Conservation (phyloP, 2,329 filamentous ascomycete species). For the Calonectria multiphialidica region DNA sequence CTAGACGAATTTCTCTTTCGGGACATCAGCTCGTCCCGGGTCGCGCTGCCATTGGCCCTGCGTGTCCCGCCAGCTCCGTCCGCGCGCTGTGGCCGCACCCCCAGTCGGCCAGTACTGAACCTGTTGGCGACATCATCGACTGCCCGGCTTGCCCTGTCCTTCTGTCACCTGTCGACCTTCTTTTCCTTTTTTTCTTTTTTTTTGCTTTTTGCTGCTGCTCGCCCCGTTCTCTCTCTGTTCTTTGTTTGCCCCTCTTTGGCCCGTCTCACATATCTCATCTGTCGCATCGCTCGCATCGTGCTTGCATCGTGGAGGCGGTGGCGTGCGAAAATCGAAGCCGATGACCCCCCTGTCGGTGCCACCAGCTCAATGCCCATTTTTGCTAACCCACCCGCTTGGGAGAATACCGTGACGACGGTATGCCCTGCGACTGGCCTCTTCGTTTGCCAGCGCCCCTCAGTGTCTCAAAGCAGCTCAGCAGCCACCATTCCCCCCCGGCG, state of each 20-base stretch:
- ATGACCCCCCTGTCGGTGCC: slow-evolving; percentile 31
- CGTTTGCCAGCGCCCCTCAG: background rate
- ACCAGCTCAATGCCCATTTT: slow-evolving; percentile 37
- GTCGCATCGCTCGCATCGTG: background rate
- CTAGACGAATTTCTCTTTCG: slow-evolving; percentile 44
- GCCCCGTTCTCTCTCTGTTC: background rate
- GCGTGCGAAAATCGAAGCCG: background rate
- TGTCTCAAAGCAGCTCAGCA: slow-evolving; percentile 5
- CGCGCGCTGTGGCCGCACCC: background rate
- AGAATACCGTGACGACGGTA: background rate
- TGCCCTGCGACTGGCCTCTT: background rate
- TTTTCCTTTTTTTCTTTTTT: background rate
- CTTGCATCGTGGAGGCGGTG: slow-evolving; percentile 3
- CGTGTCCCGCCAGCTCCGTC: slow-evolving; percentile 2
- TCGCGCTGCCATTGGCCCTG: slow-evolving; percentile 31
- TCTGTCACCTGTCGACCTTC: background rate
- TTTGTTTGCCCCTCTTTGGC: background rate
- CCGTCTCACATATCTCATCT: background rate
- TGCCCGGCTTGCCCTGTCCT: too few relatives aligned
- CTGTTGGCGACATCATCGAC: background rate
- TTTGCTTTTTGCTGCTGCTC: background rate
- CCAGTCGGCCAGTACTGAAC: background rate
- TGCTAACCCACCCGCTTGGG: background rate
- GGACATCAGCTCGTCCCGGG: slow-evolving; percentile 30
- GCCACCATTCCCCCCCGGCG: background rate